phyloP scores from a whole-genome alignment of 306 rosid genomes.

The Prunus mira region DNA sequence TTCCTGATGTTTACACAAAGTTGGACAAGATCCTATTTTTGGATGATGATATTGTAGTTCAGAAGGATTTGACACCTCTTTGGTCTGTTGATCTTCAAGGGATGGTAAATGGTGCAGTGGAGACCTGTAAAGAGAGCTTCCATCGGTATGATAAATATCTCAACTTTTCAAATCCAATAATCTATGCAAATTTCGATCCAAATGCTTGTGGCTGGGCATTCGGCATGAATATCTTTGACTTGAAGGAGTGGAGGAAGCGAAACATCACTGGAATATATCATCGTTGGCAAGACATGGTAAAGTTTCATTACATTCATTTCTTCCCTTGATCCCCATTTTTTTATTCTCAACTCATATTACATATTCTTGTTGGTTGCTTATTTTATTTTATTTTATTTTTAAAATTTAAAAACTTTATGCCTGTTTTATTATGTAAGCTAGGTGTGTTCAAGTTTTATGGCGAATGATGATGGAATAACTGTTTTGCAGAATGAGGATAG shows the following conservation, averaged over 20 bases:
- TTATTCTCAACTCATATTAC: background rate
- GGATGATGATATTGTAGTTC: conserved; percentile 97
- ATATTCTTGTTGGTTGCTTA: too few species aligned
- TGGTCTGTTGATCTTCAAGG: conserved; percentile 90
- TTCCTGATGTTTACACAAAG: conserved; percentile 93
- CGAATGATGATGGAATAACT: conserved; percentile 21
- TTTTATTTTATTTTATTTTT: too few species aligned
- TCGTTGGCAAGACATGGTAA: conserved; percentile 93
- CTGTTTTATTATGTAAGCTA: too few species aligned
- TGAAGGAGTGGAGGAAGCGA: conserved; percentile 91
- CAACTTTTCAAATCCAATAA: conserved; percentile 81
- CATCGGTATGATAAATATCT: conserved; percentile 98
- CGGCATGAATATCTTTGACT: conserved; percentile 94
- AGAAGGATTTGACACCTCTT: conserved; percentile 84
- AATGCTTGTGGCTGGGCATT: conserved; percentile 99
- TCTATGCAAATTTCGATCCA: conserved; percentile 78
- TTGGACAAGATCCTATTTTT: conserved; percentile 84
- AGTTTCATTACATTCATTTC: conserved; percentile 12
- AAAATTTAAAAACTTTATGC: too few species aligned
- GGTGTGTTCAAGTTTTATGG: too few species aligned
- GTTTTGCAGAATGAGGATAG: conserved; percentile 83
- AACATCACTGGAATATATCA: conserved; percentile 93
- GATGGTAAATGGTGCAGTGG: conserved; percentile 98
- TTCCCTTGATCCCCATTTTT: background rate
- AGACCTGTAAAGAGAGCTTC: conserved; percentile 98